These are phyloP conservation scores for Saturnispora hagleri DNA, from an alignment of 805 yeast genomes.

Conservation along the genomic window DNA sequence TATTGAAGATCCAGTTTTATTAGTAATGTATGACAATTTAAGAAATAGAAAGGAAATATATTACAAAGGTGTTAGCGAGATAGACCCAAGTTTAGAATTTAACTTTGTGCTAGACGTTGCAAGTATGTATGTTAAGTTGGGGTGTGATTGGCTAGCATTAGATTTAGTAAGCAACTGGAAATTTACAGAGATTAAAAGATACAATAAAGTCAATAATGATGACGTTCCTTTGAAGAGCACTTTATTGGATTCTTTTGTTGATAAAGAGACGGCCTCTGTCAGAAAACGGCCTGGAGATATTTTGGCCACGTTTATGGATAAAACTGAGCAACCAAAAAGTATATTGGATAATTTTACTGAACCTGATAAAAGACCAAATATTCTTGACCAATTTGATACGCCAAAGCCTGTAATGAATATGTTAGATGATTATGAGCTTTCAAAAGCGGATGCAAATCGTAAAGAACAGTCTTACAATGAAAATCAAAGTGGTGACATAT, in stretches of 20 bases:
- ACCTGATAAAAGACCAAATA: not conserved
- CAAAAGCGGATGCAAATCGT: not conserved
- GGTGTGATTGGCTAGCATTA: slow-evolving; percentile 73
- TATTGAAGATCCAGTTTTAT: slow-evolving; percentile 71
- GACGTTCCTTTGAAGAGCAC: not conserved
- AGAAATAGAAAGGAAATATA: slow-evolving; percentile 44
- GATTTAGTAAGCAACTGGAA: slow-evolving; percentile 60
- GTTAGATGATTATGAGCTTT: not conserved
- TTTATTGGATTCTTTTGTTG: slow-evolving; percentile 2
- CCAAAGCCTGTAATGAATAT: not conserved
- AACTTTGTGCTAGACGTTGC: slow-evolving; percentile 54
- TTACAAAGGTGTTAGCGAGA: slow-evolving; percentile 39
- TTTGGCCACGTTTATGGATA: slow-evolving; percentile 10
- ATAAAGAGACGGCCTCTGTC: not conserved
- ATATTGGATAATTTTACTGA: slow-evolving; percentile 2
- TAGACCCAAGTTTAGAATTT: slow-evolving; percentile 43
- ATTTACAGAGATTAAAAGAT: slow-evolving; percentile 28
- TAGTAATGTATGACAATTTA: slow-evolving; percentile 54
- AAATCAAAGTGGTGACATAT: not conserved
- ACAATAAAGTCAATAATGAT: not conserved
- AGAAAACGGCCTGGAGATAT: slow-evolving; percentile 13
- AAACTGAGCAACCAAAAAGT: not conserved
- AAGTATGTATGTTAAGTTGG: slow-evolving; percentile 73
- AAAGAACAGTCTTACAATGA: not conserved
- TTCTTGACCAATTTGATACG: not conserved